phyloP scores from a whole-genome alignment of 2,329 filamentous ascomycete species.

The Sporothrix inflata region DNA sequence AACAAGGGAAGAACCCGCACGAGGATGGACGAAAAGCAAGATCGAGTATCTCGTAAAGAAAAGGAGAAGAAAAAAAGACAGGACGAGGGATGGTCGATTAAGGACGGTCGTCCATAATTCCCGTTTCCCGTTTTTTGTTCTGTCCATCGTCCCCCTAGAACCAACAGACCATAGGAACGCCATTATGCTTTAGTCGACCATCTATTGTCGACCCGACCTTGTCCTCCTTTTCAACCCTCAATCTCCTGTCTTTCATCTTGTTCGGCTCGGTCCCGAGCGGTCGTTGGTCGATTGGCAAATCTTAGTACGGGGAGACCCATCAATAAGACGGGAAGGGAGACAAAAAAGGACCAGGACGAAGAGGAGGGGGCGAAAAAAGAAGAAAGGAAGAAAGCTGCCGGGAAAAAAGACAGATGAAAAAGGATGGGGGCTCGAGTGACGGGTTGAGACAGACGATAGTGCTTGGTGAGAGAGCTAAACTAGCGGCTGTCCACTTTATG shows the following conservation, averaged over 20 bases:
- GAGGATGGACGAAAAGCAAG: not conserved
- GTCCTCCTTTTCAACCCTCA: not conserved
- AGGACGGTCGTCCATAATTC: not conserved
- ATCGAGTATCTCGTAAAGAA: conserved; percentile 10
- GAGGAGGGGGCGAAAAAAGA: conserved; percentile 4
- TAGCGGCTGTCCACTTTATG: conserved; percentile 21
- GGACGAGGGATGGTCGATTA: not conserved
- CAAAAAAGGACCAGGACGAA: not conserved
- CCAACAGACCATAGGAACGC: conserved; percentile 1
- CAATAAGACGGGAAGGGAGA: not conserved
- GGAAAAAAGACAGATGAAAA: not conserved
- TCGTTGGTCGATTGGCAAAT: not conserved
- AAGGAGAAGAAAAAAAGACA: not conserved
- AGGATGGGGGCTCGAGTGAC: not conserved
- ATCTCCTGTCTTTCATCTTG: not conserved
- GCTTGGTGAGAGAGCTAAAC: not conserved
- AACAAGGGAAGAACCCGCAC: conserved; percentile 8
- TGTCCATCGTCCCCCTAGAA: not conserved
- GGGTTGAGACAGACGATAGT: too few species aligned
- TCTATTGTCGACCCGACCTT: not conserved
- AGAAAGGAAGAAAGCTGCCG: not conserved
- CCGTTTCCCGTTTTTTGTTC: not conserved
- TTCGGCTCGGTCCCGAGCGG: conserved; percentile 12
- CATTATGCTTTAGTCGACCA: not conserved
- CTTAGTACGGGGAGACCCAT: not conserved